A percentile compares a stretch with the other conserved stretches of the same genome.
These are phyloP conservation scores for Geotrichum bryndzae DNA, from an alignment of 1,139 yeast genomes.

Conservation along the genomic window DNA sequence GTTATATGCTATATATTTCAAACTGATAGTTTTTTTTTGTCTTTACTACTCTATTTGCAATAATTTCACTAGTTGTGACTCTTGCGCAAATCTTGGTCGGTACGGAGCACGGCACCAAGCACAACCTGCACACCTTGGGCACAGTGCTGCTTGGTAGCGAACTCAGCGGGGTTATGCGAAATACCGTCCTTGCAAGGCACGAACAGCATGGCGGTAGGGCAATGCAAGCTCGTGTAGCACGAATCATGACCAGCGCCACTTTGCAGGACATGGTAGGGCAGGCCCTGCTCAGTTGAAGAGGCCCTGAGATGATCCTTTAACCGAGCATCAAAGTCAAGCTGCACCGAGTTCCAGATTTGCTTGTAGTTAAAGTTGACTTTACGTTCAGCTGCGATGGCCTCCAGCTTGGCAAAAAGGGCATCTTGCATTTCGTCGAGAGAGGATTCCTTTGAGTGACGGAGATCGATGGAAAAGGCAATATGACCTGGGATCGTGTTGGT, in stretches of 20 bases:
- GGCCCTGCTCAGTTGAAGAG: conserved; percentile 48
- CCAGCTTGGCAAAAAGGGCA: conserved; percentile 40
- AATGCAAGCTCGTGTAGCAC: conserved; percentile 48
- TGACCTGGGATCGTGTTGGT: conserved; percentile 63
- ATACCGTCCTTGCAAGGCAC: conserved; percentile 68
- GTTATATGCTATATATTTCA: too few species aligned
- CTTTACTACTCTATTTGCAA: too few species aligned
- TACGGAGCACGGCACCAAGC: conserved; percentile 52
- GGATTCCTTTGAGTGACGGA: conserved; percentile 50
- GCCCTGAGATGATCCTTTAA: conserved; percentile 48
- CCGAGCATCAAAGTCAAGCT: conserved; percentile 49
- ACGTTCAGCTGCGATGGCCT: conserved; percentile 35
- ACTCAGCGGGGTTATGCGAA: conserved; percentile 63
- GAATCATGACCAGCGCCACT: conserved; percentile 77
- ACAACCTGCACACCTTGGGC: conserved; percentile 55
- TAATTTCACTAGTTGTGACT: neutral
- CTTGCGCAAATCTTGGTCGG: conserved; percentile 38
- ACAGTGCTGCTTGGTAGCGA: conserved; percentile 55
- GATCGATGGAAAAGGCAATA: conserved; percentile 53
- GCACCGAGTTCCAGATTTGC: conserved; percentile 43
- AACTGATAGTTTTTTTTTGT: too few species aligned
- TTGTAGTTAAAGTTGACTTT: conserved; percentile 42
- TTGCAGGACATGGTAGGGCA: conserved; percentile 44
- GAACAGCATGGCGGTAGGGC: conserved; percentile 71
- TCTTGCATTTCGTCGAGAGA: conserved; percentile 39